Conservation (phyloP, 805 yeast species). For the Schwanniomyces polymorphus region DNA sequence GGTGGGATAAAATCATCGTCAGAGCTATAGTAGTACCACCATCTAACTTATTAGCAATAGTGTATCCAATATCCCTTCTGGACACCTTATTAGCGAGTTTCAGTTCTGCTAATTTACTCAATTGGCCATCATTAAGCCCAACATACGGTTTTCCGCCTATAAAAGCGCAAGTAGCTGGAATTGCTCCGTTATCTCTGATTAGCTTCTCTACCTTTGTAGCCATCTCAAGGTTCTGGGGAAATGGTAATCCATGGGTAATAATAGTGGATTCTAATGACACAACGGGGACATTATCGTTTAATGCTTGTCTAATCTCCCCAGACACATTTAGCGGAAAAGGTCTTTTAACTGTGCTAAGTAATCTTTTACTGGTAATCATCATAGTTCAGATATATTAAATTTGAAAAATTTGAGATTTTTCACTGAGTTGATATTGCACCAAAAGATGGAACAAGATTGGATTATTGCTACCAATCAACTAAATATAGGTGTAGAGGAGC, state of each 20-base stretch:
- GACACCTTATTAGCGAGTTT: constrained; percentile 54
- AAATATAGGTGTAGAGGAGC: neutral
- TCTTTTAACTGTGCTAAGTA: neutral
- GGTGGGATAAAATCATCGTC: constrained; percentile 77
- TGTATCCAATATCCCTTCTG: constrained; percentile 73
- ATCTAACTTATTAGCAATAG: constrained; percentile 58
- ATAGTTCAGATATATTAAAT: neutral
- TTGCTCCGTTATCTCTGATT: constrained; percentile 61
- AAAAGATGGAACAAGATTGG: neutral
- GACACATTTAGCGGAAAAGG: constrained; percentile 22
- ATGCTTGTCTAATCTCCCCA: constrained; percentile 64
- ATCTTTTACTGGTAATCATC: constrained; percentile 2
- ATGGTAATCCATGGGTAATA: constrained; percentile 87
- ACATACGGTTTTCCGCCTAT: constrained; percentile 69
- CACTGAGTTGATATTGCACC: neutral
- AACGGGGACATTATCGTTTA: constrained; percentile 58
- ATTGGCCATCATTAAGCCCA: constrained; percentile 54
- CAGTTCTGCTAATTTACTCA: constrained; percentile 50
- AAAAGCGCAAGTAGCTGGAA: constrained; percentile 87
- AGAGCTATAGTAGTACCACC: constrained; percentile 93
- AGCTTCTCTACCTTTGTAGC: constrained; percentile 65
- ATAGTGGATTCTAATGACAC: constrained; percentile 87
- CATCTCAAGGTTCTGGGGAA: constrained; percentile 72
- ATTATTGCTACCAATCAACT: neutral
- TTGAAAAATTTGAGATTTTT: neutral